Conservation (phyloP, 1,139 yeast species). For the Suhomyces chickasaworum region DNA sequence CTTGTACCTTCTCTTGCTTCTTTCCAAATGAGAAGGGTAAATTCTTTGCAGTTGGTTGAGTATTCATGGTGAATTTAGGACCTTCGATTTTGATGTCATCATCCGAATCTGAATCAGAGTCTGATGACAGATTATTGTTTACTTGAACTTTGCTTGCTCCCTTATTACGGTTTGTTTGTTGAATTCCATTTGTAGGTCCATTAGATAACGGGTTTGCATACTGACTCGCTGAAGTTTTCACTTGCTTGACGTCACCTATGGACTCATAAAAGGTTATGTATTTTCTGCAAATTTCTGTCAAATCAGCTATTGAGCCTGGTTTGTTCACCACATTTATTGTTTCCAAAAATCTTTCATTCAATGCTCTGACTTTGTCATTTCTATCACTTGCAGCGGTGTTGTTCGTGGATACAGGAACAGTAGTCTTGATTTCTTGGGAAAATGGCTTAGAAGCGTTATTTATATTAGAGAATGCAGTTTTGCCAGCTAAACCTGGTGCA, state of each 20-base stretch:
- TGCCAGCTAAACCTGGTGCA: neutral
- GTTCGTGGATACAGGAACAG: neutral
- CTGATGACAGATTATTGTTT: slow-evolving; percentile 14
- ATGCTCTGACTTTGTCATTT: slow-evolving; percentile 57
- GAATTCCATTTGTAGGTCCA: neutral
- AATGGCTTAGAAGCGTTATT: neutral
- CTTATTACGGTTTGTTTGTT: neutral
- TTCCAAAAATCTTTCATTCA: slow-evolving; percentile 64
- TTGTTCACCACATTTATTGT: slow-evolving; percentile 47
- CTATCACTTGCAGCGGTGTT: slow-evolving; percentile 17
- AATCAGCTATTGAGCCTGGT: slow-evolving; percentile 57
- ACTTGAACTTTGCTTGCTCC: neutral
- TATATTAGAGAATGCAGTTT: slow-evolving; percentile 1
- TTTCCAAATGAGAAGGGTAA: slow-evolving; percentile 61
- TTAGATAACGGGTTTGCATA: neutral
- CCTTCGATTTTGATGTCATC: slow-evolving; percentile 58
- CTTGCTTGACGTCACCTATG: neutral
- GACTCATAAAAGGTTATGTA: slow-evolving; percentile 57
- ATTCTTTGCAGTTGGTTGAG: slow-evolving; percentile 56
- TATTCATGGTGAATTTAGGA: slow-evolving; percentile 57
- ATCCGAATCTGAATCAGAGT: slow-evolving; percentile 38
- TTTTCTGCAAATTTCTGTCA: slow-evolving; percentile 57
- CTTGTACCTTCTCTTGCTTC: slow-evolving; percentile 40
- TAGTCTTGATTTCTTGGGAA: neutral
- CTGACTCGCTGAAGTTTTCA: neutral